These are phyloP conservation scores for Cronartium quercuum DNA, from an alignment of 1,284 basidiomycete genomes.

Conservation along the genomic window DNA sequence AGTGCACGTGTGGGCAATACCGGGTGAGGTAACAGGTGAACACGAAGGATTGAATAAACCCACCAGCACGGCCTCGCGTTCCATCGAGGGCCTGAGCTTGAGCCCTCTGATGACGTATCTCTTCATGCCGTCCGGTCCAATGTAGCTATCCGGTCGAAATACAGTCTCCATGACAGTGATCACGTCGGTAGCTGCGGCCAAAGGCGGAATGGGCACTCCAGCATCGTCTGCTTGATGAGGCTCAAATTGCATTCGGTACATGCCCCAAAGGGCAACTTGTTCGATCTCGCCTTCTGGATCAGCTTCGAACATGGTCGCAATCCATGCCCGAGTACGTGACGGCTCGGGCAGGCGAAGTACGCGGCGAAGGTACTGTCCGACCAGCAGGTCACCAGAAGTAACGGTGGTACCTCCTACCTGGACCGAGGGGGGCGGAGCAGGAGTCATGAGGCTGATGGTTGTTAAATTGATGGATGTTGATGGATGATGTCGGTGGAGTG, in stretches of 20 bases:
- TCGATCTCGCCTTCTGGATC: conserved; percentile 38
- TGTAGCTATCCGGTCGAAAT: conserved; percentile 36
- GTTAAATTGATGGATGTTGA: neutral
- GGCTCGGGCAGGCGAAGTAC: conserved; percentile 31
- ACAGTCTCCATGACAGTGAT: conserved; percentile 40
- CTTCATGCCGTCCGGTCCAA: conserved; percentile 31
- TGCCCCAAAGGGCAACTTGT: conserved; percentile 38
- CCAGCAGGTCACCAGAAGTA: conserved; percentile 22
- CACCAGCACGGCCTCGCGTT: conserved; percentile 30
- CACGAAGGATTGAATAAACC: neutral
- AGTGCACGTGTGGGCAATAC: neutral
- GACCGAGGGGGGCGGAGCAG: conserved; percentile 22
- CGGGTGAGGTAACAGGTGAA: neutral
- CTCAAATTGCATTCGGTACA: conserved; percentile 40
- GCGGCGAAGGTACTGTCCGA: conserved; percentile 37
- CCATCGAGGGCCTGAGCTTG: conserved; percentile 24
- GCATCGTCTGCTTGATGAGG: conserved; percentile 31
- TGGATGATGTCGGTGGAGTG: neutral
- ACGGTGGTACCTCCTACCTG: conserved; percentile 33
- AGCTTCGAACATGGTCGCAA: conserved; percentile 38
- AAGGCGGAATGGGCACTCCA: conserved; percentile 23
- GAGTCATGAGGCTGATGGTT: conserved; percentile 2
- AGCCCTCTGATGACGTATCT: conserved; percentile 39
- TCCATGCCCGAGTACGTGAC: conserved; percentile 38
- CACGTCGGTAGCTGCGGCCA: conserved; percentile 38